Percentiles rank a stretch among this genome's conserved stretches.
These are phyloP conservation scores for Poa pratensis DNA, from an alignment of 176 grass and related monocot genomes.

Conservation along the genomic window DNA sequence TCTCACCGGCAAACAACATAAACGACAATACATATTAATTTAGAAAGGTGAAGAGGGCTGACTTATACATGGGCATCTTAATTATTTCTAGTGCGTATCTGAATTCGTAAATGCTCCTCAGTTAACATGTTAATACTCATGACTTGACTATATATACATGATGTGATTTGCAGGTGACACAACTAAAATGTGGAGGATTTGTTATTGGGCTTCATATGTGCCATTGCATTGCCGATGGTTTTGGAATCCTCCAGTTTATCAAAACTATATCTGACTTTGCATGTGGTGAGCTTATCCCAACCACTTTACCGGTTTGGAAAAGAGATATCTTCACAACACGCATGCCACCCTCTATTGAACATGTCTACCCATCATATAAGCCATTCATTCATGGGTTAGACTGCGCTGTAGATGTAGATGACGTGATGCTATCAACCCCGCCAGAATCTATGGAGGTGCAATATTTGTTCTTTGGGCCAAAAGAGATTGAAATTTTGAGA, in stretches of 20 bases:
- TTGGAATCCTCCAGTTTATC: slow-evolving; percentile 27
- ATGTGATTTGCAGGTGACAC: slow-evolving; percentile 9
- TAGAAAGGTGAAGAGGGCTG: too few species aligned
- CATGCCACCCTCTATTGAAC: neutral
- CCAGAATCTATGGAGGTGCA: slow-evolving; percentile 16
- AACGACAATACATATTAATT: neutral
- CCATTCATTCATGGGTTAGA: neutral
- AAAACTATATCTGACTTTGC: slow-evolving; percentile 7
- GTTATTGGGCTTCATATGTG: slow-evolving; percentile 24
- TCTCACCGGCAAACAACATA: neutral
- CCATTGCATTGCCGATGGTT: slow-evolving; percentile 13
- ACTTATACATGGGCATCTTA: neutral
- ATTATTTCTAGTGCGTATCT: neutral
- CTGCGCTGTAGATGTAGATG: neutral
- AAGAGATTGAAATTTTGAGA: neutral
- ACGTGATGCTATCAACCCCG: slow-evolving; percentile 10
- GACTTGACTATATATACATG: neutral
- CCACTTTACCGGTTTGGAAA: slow-evolving; percentile 20
- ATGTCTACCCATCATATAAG: neutral
- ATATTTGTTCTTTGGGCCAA: slow-evolving; percentile 18
- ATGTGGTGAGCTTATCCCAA: slow-evolving; percentile 5
- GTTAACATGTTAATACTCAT: neutral
- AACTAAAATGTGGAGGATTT: slow-evolving; percentile 24
- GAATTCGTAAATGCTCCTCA: neutral
- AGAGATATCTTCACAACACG: slow-evolving; percentile 10